phyloP scores from a whole-genome alignment of 306 rosid genomes.

The Quercus gilva region DNA sequence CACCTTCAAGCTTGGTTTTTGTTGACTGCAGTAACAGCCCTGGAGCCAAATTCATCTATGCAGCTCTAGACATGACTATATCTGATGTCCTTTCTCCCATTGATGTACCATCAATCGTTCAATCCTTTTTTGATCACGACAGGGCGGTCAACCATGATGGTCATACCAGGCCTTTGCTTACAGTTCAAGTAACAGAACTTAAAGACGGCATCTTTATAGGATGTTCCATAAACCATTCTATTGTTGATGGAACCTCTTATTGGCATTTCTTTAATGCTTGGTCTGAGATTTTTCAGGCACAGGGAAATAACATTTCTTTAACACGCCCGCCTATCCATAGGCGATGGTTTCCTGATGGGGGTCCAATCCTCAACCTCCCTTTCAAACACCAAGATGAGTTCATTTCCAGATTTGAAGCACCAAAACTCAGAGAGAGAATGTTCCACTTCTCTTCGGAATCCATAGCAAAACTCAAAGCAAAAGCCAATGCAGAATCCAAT shows the following conservation, averaged over 20 bases:
- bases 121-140: constrained; percentile 56
- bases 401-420: constrained; percentile 33
- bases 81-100: constrained; percentile 51
- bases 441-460: constrained; percentile 57
- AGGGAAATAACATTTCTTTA: constrained; percentile 1
- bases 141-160: constrained; percentile 61
- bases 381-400: constrained; percentile 45
- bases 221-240: constrained; percentile 49
- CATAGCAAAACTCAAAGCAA: constrained; percentile 51
- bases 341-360: constrained; percentile 56
- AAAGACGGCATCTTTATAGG: constrained; percentile 66
- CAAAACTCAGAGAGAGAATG: constrained; percentile 44
- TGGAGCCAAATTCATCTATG: constrained; percentile 51
- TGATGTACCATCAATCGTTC: constrained; percentile 50
- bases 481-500: constrained; percentile 41
- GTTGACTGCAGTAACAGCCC: constrained; percentile 42
- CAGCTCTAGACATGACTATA: constrained; percentile 38
- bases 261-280: constrained; percentile 61
- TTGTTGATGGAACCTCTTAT: constrained; percentile 55
- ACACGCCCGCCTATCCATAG: constrained; percentile 33
- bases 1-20: constrained; percentile 26
- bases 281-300: constrained; percentile 56
- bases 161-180: constrained; percentile 47
- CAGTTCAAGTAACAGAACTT: constrained; percentile 58
- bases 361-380: constrained; percentile 44